phyloP scores from a whole-genome alignment of 148 eudicot genomes.

The Euryodendron excelsum region DNA sequence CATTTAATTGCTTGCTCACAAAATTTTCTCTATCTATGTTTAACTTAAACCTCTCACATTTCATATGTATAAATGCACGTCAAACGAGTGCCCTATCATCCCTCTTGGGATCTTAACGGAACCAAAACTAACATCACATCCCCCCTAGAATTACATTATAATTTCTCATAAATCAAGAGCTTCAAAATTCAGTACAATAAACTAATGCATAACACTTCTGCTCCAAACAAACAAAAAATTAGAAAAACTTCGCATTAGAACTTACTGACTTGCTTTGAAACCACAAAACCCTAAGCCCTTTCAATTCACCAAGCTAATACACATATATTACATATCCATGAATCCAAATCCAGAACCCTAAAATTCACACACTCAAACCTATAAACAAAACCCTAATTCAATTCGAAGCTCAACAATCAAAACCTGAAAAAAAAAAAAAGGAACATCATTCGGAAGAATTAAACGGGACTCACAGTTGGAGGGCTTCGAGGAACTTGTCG shows the following conservation, averaged over 20 bases:
- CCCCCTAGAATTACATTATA: not conserved
- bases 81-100: not conserved
- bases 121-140: not conserved
- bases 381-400: conserved; percentile 4
- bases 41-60: not conserved
- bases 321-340: not conserved
- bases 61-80: not conserved
- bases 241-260: not conserved
- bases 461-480: conserved; percentile 68
- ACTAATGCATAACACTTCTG: not conserved
- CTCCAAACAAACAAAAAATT: not conserved
- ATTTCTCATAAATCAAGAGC: not conserved
- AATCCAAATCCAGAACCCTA: not conserved
- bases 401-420: not conserved
- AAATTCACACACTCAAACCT: not conserved
- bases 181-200: not conserved
- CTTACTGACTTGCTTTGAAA: not conserved
- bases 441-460: not conserved
- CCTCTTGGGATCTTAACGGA: not conserved
- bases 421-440: too few species aligned
- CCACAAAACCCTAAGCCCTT: not conserved
- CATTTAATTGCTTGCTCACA: too few species aligned
- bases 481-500: conserved; percentile 98
- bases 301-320: not conserved
- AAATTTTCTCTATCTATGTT: not conserved